Conservation (phyloP, 805 yeast genomes). For the Yamadazyma ubonensis region DNA sequence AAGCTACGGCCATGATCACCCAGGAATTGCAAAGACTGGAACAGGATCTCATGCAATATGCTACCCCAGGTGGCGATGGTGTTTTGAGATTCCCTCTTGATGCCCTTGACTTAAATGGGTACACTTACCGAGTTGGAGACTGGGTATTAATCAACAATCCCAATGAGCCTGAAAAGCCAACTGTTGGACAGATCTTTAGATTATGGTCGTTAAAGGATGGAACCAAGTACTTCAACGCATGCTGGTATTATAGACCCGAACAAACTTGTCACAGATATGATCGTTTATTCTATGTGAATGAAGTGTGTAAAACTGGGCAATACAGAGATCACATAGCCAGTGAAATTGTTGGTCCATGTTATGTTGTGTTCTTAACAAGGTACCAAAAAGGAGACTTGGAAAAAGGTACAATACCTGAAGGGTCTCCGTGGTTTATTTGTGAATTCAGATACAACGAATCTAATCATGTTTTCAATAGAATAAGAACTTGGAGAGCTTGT, state of each 20-base stretch:
- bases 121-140: slow-evolving; percentile 81
- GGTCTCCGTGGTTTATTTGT: slow-evolving; percentile 87
- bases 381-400: slow-evolving; percentile 94
- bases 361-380: slow-evolving; percentile 90
- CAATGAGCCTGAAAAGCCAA: slow-evolving; percentile 86
- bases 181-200: slow-evolving; percentile 89
- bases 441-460: slow-evolving; percentile 92
- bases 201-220: slow-evolving; percentile 89
- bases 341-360: slow-evolving; percentile 90
- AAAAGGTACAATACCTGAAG: slow-evolving; percentile 54
- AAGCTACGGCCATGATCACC: slow-evolving; percentile 55
- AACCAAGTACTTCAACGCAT: slow-evolving; percentile 83
- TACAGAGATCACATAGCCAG: slow-evolving; percentile 89
- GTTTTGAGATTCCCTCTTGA: slow-evolving; percentile 76
- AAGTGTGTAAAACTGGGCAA: slow-evolving; percentile 95
- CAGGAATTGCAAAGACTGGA: slow-evolving; percentile 82
- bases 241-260: slow-evolving; percentile 98
- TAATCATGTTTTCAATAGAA: slow-evolving; percentile 87
- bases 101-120: slow-evolving; percentile 67
- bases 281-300: slow-evolving; percentile 85
- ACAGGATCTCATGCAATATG: slow-evolving; percentile 55
- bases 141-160: slow-evolving; percentile 90
- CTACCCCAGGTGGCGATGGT: slow-evolving; percentile 45
- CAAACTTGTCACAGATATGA: slow-evolving; percentile 95
- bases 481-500: slow-evolving; percentile 98